Evolutionary conservation across 2,329 filamentous ascomycete species (phyloP), one percentile per base, ranked within the genome.

Genomic region (Penicillium palitans): DNA sequence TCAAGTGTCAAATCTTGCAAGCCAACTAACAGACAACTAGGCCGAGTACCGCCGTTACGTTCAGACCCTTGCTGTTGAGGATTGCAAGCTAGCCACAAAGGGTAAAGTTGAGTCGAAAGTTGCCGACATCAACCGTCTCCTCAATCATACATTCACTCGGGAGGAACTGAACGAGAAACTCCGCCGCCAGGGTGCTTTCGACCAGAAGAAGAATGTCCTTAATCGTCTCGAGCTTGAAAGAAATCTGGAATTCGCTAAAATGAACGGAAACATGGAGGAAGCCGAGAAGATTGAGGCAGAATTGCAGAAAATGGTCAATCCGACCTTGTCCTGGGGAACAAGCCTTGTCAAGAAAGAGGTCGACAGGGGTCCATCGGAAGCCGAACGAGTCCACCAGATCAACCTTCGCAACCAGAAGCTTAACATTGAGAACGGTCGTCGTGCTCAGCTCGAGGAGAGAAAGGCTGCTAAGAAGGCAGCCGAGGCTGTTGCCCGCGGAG

Each of bases 401-500:
- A 99, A 99, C 76, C 82, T 85, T 29, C 86, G 90, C 70, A 97
- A 96, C 75, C 88, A 93, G 61, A 87, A 88, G 58, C 84, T 88
- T 66, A 97, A 97, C 70, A 84, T 85, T n/a, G 90, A 96, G 72
- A 88, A 90, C 48, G 90, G 98, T n/a, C 90, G 93, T 59, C 90
- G 90, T 74, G 93, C 93, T 0, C 90, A 97, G 72, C 81, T 96
- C 56, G 88, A 89, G 66, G 95, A 99, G 77, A 84, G 87, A 66
- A 84, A 84, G 50, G 83, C 82, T 64, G 80, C 80, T 67, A 85
- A 84, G 63, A 84, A 84, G 73, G 82, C 81, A 45, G 86, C 86
- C 64, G 82, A 81, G 57, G 85, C 84, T 42, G 75, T 87, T 46
- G 85, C 85, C 60, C 83, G 86, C 40, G 87, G 87, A 56, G 88